Percentiles rank a stretch among this genome's conserved stretches.
These are phyloP conservation scores for Botryotinia convoluta DNA, from an alignment of 2,329 filamentous ascomycete species.

Conservation along the genomic window DNA sequence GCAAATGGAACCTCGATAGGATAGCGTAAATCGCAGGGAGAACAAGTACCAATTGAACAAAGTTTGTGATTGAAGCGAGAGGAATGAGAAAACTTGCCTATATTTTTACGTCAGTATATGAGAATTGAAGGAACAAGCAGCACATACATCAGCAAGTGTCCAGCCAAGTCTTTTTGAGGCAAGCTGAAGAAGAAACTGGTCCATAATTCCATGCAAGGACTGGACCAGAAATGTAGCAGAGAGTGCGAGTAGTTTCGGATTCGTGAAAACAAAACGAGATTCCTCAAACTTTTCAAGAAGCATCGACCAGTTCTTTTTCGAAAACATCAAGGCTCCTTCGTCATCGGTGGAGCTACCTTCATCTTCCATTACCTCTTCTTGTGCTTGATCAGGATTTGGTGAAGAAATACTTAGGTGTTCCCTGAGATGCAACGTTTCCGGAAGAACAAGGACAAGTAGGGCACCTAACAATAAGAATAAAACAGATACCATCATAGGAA, in stretches of 20 bases:
- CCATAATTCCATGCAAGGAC: neutral
- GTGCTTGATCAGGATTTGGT: neutral
- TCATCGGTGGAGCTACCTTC: neutral
- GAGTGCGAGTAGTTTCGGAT: slow-evolving; percentile 19
- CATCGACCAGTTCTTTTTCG: neutral
- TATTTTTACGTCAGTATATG: slow-evolving; percentile 9
- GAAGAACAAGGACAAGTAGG: slow-evolving; percentile 25
- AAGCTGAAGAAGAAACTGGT: slow-evolving; percentile 50
- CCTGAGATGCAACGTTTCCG: slow-evolving; percentile 26
- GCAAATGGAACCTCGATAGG: slow-evolving; percentile 12
- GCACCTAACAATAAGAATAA: slow-evolving; percentile 13
- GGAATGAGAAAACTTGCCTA: slow-evolving; percentile 27
- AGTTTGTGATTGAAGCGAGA: slow-evolving; percentile 20
- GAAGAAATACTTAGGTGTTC: neutral
- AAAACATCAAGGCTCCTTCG: neutral
- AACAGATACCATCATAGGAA: slow-evolving; percentile 23
- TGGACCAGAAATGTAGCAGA: slow-evolving; percentile 21
- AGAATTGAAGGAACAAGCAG: neutral
- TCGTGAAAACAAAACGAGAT: slow-evolving; percentile 29
- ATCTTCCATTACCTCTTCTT: neutral
- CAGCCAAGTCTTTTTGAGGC: slow-evolving; percentile 44
- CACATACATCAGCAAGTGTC: slow-evolving; percentile 44
- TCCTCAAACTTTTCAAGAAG: slow-evolving; percentile 19
- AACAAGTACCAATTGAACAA: slow-evolving; percentile 24
- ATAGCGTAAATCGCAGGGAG: slow-evolving; percentile 24